Conservation (phyloP, 2,329 filamentous ascomycete species). For the Colletotrichum chlorophyti region DNA sequence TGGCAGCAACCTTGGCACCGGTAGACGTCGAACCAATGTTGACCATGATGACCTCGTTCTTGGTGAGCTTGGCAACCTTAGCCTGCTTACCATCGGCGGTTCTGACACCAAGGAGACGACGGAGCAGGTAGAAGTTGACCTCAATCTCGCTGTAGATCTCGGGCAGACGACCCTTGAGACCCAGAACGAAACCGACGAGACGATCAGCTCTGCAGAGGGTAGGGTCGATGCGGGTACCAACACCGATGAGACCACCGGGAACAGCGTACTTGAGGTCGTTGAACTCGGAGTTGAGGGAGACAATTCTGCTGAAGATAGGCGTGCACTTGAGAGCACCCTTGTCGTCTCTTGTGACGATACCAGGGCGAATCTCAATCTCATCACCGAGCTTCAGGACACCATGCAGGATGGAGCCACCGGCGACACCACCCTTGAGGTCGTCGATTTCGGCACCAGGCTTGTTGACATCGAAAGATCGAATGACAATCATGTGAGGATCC, state of each 20-base stretch:
- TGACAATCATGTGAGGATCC: conserved; percentile 98
- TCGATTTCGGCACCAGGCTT: conserved; percentile 99
- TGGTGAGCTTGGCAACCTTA: conserved; percentile 97
- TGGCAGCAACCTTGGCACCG: conserved; percentile 94
- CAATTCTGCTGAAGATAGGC: conserved; percentile 94
- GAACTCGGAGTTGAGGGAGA: conserved; percentile 95
- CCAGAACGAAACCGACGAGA: conserved; percentile 96
- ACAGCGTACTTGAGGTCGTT: conserved; percentile 98
- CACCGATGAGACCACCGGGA: conserved; percentile 96
- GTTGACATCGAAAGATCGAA: conserved; percentile 99
- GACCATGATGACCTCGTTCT: conserved; percentile 99
- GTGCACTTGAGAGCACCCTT: conserved; percentile 94
- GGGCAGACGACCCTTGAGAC: conserved; percentile 89
- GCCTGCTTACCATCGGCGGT: conserved; percentile 98
- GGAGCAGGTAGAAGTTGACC: conserved; percentile 98
- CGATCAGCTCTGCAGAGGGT: conserved; percentile 98
- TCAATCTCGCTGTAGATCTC: conserved; percentile 99
- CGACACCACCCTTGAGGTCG: conserved; percentile 97
- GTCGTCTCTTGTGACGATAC: conserved; percentile 95
- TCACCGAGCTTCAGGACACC: conserved; percentile 97
- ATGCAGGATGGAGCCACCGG: conserved; percentile 94
- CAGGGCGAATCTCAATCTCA: conserved; percentile 98
- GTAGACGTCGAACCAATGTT: conserved; percentile 99
- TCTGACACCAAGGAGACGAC: conserved; percentile 93
- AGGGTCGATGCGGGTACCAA: conserved; percentile 95